phyloP scores from a whole-genome alignment of 306 rosid genomes.

The Vicia sativa region DNA sequence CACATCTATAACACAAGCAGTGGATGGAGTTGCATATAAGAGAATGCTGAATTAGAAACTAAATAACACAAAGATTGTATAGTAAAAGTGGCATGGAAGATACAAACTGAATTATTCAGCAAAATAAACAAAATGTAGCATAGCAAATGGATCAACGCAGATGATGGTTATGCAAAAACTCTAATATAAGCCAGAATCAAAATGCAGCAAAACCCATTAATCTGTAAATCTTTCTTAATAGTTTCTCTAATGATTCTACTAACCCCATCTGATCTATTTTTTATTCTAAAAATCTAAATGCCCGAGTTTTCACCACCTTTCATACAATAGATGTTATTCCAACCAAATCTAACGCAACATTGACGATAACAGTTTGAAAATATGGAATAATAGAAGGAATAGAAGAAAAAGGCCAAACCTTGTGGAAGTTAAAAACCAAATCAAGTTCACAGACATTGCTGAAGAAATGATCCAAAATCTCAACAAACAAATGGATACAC shows the following conservation, averaged over 20 bases:
- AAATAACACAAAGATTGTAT: conserved; percentile 6
- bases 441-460: conserved; percentile 94
- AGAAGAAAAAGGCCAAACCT: conserved; percentile 49
- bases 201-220: conserved; percentile 15
- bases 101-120: background rate
- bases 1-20: background rate
- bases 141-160: conserved; percentile 14
- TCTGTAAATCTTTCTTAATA: too few relatives aligned
- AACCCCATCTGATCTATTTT: too few relatives aligned
- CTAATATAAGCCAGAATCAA: conserved; percentile 4
- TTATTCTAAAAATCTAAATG: too few relatives aligned
- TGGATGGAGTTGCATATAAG: conserved; percentile 7
- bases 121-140: conserved; percentile 12
- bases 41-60: conserved; percentile 18
- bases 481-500: conserved; percentile 96
- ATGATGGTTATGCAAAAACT: background rate
- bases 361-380: too few relatives aligned
- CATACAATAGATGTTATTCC: too few relatives aligned
- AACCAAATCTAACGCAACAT: too few relatives aligned
- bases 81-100: conserved; percentile 9
- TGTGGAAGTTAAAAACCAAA: conserved; percentile 91
- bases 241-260: too few relatives aligned
- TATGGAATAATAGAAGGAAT: too few relatives aligned
- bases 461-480: conserved; percentile 94
- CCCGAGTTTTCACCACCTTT: too few relatives aligned